These are phyloP conservation scores for Calonectria pteridis DNA, from an alignment of 2,329 filamentous ascomycete species.

Conservation along the genomic window DNA sequence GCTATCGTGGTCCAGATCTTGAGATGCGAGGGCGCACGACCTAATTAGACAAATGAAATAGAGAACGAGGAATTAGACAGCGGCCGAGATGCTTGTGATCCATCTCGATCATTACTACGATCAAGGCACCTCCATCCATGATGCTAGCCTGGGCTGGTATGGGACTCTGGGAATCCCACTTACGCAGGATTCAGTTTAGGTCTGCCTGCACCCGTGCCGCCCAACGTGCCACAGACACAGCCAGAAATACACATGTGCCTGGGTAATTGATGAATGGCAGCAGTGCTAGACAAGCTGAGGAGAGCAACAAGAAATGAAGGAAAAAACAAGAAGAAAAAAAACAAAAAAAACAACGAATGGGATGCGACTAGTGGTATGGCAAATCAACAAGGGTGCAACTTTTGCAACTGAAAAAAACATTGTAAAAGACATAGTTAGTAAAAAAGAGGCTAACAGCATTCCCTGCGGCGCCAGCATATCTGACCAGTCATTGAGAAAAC, in stretches of 20 bases:
- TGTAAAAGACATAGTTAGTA: neutral
- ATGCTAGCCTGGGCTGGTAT: neutral
- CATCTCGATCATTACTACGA: slow-evolving; percentile 15
- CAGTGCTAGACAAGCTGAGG: neutral
- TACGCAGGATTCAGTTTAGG: neutral
- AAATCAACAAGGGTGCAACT: neutral
- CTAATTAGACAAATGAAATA: slow-evolving; percentile 33
- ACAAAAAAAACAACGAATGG: neutral
- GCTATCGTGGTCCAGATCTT: slow-evolving; percentile 30
- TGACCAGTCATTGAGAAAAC: slow-evolving; percentile 40
- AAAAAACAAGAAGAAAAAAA: neutral
- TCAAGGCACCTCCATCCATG: neutral
- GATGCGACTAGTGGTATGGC: slow-evolving; percentile 16
- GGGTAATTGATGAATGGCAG: neutral
- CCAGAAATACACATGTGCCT: neutral
- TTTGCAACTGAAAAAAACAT: neutral
- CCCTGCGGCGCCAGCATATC: slow-evolving; percentile 25
- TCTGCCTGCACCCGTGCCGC: neutral
- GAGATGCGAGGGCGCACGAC: slow-evolving; percentile 28
- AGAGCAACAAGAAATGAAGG: neutral
- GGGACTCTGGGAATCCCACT: slow-evolving; percentile 4
- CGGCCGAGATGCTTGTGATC: slow-evolving; percentile 34
- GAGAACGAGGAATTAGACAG: slow-evolving; percentile 30
- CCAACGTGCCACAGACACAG: neutral
- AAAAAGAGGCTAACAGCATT: slow-evolving; percentile 19